These are phyloP conservation scores for Acacia crassicarpa DNA, from an alignment of 306 rosid species.

Conservation along the genomic window DNA sequence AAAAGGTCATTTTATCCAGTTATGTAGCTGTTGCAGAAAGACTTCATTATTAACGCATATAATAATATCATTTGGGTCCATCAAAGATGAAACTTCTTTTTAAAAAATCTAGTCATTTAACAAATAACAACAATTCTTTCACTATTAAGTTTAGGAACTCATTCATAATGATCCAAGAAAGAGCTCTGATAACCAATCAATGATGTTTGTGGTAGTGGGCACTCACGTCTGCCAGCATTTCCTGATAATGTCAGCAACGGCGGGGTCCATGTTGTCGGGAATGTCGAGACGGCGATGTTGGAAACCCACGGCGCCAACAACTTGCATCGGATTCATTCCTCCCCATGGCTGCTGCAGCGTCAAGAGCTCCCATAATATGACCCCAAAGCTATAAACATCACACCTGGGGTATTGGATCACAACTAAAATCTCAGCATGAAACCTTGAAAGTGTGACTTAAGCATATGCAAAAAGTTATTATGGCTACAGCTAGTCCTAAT, in stretches of 20 bases:
- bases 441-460: not conserved
- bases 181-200: not conserved
- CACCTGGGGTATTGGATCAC: slow-evolving; percentile 55
- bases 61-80: not conserved
- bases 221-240: slow-evolving; percentile 99
- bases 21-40: slow-evolving; percentile 1
- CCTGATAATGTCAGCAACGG: slow-evolving; percentile 71
- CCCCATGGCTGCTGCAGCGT: slow-evolving; percentile 98
- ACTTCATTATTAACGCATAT: not conserved
- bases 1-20: slow-evolving; percentile 13
- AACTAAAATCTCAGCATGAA: slow-evolving; percentile 15
- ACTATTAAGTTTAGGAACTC: not conserved
- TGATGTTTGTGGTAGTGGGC: not conserved
- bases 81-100: not conserved
- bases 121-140: not conserved
- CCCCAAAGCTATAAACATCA: slow-evolving; percentile 94
- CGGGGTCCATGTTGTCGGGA: slow-evolving; percentile 78
- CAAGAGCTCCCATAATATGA: slow-evolving; percentile 93
- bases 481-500: not conserved
- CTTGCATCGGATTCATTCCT: slow-evolving; percentile 99
- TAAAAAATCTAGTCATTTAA: not conserved
- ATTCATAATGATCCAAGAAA: not conserved
- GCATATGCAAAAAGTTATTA: not conserved
- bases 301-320: slow-evolving; percentile 99
- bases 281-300: slow-evolving; percentile 99